These are phyloP conservation scores for Blastocladiella britannica DNA, from an alignment of 192 early-diverging fungal genomes.

Conservation along the genomic window DNA sequence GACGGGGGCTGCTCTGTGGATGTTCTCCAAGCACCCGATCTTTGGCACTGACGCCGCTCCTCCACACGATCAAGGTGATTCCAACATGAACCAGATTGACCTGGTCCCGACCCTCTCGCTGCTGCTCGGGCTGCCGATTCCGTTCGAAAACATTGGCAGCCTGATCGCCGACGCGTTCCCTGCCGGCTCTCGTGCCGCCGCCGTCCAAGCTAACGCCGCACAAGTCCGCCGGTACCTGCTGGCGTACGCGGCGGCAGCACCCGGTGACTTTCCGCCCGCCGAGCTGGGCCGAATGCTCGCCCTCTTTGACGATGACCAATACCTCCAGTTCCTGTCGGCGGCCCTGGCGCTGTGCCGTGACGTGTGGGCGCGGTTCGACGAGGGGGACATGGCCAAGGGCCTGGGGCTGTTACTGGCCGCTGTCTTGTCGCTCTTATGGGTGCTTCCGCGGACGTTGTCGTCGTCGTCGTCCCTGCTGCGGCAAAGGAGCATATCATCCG, in stretches of 20 bases:
- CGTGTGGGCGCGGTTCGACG: slow-evolving; percentile 86
- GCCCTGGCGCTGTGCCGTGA: slow-evolving; percentile 50
- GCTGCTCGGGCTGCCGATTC: slow-evolving; percentile 65
- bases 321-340: slow-evolving; percentile 29
- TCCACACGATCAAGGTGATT: slow-evolving; percentile 1
- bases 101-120: slow-evolving; percentile 66
- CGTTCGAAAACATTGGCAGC: slow-evolving; percentile 78
- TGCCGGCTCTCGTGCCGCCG: slow-evolving; percentile 22
- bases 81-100: slow-evolving; percentile 76
- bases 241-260: slow-evolving; percentile 29
- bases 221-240: slow-evolving; percentile 44
- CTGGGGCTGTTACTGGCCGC: slow-evolving; percentile 8
- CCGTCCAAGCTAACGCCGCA: slow-evolving; percentile 34
- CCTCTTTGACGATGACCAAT: no score
- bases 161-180: slow-evolving; percentile 72
- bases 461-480: no score
- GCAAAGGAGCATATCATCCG: no score
- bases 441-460: not conserved
- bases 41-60: slow-evolving; percentile 1
- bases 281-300: slow-evolving; percentile 17
- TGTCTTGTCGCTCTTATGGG: not conserved
- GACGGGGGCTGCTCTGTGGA: slow-evolving; percentile 60
- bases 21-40: slow-evolving; percentile 39
- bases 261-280: slow-evolving; percentile 26
- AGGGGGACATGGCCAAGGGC: slow-evolving; percentile 1